Conservation (phyloP, 2,329 filamentous ascomycete genomes). For the Phialemonium atrogriseum region DNA sequence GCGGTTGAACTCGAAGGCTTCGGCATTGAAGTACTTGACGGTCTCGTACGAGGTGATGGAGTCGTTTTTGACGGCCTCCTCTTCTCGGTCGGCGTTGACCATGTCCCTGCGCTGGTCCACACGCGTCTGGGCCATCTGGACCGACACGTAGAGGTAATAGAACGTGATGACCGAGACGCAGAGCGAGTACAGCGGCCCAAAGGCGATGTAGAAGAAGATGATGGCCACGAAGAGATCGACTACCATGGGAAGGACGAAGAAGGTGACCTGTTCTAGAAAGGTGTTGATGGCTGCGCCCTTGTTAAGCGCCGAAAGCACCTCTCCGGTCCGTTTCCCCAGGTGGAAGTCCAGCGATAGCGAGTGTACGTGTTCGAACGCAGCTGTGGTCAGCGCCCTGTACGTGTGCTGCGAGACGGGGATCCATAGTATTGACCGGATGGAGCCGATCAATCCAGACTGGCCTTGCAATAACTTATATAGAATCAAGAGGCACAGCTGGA, state of each 20-base stretch:
- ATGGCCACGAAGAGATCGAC: constrained; percentile 83
- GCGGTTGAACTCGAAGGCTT: constrained; percentile 67
- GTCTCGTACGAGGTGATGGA: constrained; percentile 98
- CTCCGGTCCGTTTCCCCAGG: constrained; percentile 90
- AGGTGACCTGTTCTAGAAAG: constrained; percentile 93
- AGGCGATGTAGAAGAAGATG: constrained; percentile 66
- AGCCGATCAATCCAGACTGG: constrained; percentile 78
- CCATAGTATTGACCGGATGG: constrained; percentile 77
- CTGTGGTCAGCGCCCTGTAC: constrained; percentile 86
- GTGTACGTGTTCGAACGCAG: constrained; percentile 96
- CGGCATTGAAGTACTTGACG: constrained; percentile 85
- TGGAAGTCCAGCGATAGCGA: constrained; percentile 93
- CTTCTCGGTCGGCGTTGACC: constrained; percentile 89
- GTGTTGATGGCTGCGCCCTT: constrained; percentile 95
- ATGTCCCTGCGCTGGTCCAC: constrained; percentile 86
- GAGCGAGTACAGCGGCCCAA: constrained; percentile 84
- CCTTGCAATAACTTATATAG: constrained; percentile 77
- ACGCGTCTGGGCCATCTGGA: constrained; percentile 89
- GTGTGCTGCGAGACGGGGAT: constrained; percentile 96
- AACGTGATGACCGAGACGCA: constrained; percentile 88
- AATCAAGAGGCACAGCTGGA: constrained; percentile 67
- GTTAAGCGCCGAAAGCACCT: constrained; percentile 89
- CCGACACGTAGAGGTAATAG: constrained; percentile 92
- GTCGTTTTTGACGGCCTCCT: constrained; percentile 97
- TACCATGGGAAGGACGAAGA: constrained; percentile 91